These are phyloP conservation scores for Drosera spatulata DNA, from an alignment of 179 eudicot species.

Conservation along the genomic window DNA sequence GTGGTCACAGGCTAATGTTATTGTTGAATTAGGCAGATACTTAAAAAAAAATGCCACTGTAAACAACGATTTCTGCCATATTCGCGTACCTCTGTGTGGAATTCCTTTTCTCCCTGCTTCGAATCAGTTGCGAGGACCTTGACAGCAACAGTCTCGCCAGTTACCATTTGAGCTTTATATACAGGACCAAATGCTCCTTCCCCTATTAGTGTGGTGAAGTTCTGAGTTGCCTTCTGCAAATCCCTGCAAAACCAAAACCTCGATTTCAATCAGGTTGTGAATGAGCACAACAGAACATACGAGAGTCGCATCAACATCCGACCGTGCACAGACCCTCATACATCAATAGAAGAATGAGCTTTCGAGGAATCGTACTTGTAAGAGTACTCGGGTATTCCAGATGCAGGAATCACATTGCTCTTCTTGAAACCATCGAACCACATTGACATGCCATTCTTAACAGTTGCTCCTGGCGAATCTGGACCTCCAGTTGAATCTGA, in stretches of 20 bases:
- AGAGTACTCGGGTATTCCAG: constrained; percentile 81
- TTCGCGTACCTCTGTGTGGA: constrained; percentile 75
- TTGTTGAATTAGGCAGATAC: too few relatives aligned
- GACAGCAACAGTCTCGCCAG: constrained; percentile 92
- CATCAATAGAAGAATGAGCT: not conserved
- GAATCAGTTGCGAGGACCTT: constrained; percentile 91
- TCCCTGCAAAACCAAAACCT: constrained; percentile 47
- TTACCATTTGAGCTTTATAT: constrained; percentile 78
- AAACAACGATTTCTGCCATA: not conserved
- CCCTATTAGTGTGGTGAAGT: constrained; percentile 85
- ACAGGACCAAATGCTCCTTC: constrained; percentile 98
- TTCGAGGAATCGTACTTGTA: constrained; percentile 50
- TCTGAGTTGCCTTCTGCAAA: constrained; percentile 85
- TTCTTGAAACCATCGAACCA: constrained; percentile 71
- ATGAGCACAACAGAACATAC: too few relatives aligned
- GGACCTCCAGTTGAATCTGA: constrained; percentile 84
- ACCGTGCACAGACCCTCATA: not conserved
- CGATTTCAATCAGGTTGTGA: too few relatives aligned
- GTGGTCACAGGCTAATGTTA: not conserved
- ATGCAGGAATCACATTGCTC: constrained; percentile 60
- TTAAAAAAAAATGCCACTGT: not conserved
- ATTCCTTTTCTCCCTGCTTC: constrained; percentile 89
- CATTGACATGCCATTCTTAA: constrained; percentile 31
- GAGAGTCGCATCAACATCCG: too few relatives aligned
- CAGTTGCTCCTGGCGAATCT: constrained; percentile 54